Base-by-base conservation (phyloP, 129 eudicot genomes). In the Ambrosia trifida region DNA sequence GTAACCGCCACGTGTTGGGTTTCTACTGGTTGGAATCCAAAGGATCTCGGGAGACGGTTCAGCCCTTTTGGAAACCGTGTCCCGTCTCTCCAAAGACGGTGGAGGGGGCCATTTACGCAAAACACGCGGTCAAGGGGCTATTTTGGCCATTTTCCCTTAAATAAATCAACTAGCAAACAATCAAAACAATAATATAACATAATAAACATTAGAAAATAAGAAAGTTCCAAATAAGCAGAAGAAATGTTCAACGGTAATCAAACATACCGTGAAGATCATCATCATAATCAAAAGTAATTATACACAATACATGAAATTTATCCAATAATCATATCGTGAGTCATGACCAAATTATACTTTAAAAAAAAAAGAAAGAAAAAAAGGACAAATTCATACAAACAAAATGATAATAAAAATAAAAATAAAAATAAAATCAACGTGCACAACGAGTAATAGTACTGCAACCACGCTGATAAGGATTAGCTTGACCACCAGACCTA, bases 381-480 rank as follows among this genome's bases (percentile, higher is more conserved):
- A 72, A 73, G 28, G 52, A 62, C 35, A 51, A 64, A 72, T 30
- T 36, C 71, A 72, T 19, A 65, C 64, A 68, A 6, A 14, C 11
- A 31, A 54, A 64, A 64, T 14, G 19, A 19, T 2, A 3, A 19
- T 7, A 8, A 7, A 38, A 38, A 64, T 14, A 14, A 7, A 38
- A 38, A 64, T 14, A 14, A 19, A 11, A 36, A 43, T 6, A 7
- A 52, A 60, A 64, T 72, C 79, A 89, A 64, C 89, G 84, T 59
- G 77, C 75, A 82, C 97, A 91, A 49, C 85, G 89, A n/a, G 97
- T 78, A 63, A 85, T 83, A 16, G 86, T 68, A 72, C 84, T 78
- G 83, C 97, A 91, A 18, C 90, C 87, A 6, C 97, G 97, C 53
- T 72, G 82, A 51, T 91, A 91, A 10, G 97, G 97, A 47, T 91